Base-by-base conservation (phyloP, 2,329 filamentous ascomycete genomes). In the Periconia digitata region DNA sequence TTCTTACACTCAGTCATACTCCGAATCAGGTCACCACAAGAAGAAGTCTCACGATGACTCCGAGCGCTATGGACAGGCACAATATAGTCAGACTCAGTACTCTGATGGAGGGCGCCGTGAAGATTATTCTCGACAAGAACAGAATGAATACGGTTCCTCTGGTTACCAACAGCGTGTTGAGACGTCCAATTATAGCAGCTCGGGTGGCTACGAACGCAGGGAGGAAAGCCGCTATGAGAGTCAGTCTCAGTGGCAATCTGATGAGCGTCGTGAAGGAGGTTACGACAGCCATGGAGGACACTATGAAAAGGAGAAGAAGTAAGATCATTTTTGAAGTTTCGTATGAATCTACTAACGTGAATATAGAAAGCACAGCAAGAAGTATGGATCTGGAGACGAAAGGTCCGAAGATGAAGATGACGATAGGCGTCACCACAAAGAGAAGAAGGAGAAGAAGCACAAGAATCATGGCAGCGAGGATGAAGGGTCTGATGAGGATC, bases 131-230 rank as follows among this genome's bases (percentile, higher is more conserved):
- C 80, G 83, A 24, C 85, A 82, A 54, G 84, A 77, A 49, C 71
- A 86, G 60, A 75, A 80, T 40, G 71, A 75, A 18, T 69, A 53
- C n/a, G 62, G 70, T 18, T 62, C 61, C 23, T 82, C 82, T 55
- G 79, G 81, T 35, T 86, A 84, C 56, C 75, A 86, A 62, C 77
- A 86, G 63, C 75, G 74, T 40, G 79, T 76, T 5, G 81, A 87
- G 63, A 77, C 78, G 7, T 77, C 75, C 8, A 75, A 77, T 16
- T 70, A 71, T 37, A 56, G 59, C 36, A 58, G 62, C 4, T 78
- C 78, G 3, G 80, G 82, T 37, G 79, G 82, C 6, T 85, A 82
- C 52, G 79, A 85, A 59, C 74, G 83, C 55, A 80, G 76, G 34
- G 81, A 79, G 29, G 81, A 86, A 68, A 75, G 76, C 23, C 76